A percentile compares a stretch with the other conserved stretches of the same genome.
phyloP scores from a whole-genome alignment of 441 rosid species.

The Euphorbia corollata region DNA sequence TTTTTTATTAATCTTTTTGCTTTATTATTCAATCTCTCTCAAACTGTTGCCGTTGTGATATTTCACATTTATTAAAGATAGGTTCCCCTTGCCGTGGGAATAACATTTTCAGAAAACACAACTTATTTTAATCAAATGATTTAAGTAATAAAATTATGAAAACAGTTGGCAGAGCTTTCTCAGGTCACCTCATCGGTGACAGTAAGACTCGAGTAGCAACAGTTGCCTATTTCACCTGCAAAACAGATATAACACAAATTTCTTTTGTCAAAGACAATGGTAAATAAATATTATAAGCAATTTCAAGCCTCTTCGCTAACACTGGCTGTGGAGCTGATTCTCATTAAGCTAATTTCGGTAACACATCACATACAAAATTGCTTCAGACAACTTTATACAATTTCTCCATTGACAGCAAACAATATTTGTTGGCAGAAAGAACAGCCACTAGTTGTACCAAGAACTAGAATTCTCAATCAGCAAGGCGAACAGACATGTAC shows the following conservation, averaged over 20 bases:
- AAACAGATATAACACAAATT: neutral
- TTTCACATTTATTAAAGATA: too few relatives aligned
- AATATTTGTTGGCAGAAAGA: constrained; percentile 14
- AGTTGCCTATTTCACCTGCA: neutral
- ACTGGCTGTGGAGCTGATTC: constrained; percentile 28
- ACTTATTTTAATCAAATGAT: too few relatives aligned
- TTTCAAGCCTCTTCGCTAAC: neutral
- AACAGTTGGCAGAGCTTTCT: neutral
- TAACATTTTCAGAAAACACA: too few relatives aligned
- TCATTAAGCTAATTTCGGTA: constrained; percentile 35
- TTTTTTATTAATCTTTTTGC: too few relatives aligned
- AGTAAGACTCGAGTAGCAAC: neutral
- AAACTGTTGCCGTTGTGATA: too few relatives aligned
- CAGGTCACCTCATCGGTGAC: neutral
- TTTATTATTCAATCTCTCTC: too few relatives aligned
- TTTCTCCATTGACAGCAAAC: constrained; percentile 20
- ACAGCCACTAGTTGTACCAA: constrained; percentile 12
- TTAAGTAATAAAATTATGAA: too few relatives aligned
- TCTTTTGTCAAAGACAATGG: neutral
- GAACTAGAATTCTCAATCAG: constrained; percentile 24
- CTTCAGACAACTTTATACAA: constrained; percentile 30
- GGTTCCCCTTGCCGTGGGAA: too few relatives aligned
- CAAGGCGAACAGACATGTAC: constrained; percentile 32
- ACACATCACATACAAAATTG: constrained; percentile 43
- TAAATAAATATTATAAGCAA: neutral